Percentiles rank a stretch among this genome's conserved stretches.
Evolutionary conservation across 23 red algal species (phyloP).

Genomic region (Gracilaria domingensis): DNA sequence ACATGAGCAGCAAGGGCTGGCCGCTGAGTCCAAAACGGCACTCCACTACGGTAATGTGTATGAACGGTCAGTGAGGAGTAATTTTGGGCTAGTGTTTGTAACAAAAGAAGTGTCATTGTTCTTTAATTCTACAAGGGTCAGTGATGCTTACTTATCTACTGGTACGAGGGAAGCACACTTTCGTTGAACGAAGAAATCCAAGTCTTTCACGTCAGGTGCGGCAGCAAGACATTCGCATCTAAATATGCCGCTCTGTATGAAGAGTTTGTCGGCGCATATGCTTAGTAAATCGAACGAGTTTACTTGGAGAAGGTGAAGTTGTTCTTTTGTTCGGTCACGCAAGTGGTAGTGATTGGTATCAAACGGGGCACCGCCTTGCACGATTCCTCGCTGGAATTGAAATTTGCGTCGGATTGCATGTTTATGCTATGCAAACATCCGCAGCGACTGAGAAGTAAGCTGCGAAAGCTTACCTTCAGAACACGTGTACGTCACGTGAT

Average conservation of each 20-base stretch:
- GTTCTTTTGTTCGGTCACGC: not conserved
- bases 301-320: not conserved
- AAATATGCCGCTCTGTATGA: not conserved
- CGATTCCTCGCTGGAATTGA: not conserved
- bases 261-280: not conserved
- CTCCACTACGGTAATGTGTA: not conserved
- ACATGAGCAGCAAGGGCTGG: no score
- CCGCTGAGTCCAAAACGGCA: not conserved
- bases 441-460: not conserved
- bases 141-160: not conserved
- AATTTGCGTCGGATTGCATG: not conserved
- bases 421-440: not conserved
- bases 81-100: not conserved
- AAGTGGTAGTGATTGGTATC: not conserved
- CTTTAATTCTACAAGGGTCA: conserved; percentile 25
- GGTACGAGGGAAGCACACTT: not conserved
- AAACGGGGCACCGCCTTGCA: not conserved
- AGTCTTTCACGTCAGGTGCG: conserved; percentile 2
- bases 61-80: conserved; percentile 4
- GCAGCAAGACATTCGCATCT: not conserved
- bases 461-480: conserved; percentile 21
- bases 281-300: not conserved
- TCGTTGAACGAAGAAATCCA: not conserved
- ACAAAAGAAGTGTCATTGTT: not conserved
- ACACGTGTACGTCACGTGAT: no score